Conservation (phyloP, 345 rosid genomes). For the Anacardium occidentale region DNA sequence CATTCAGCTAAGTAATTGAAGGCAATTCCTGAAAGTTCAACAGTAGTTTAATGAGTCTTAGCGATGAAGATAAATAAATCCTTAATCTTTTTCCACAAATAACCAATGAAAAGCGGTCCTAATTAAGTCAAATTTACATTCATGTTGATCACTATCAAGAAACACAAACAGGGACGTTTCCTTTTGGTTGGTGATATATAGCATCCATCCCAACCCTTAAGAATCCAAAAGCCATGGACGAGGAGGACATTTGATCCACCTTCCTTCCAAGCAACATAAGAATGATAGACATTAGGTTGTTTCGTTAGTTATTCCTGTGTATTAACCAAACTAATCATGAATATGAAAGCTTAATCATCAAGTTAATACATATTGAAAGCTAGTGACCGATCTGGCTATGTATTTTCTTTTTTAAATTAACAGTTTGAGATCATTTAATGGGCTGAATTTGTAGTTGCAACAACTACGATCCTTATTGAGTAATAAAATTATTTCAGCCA, state of each 20-base stretch:
- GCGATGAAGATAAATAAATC: conserved; percentile 18
- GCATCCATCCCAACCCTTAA: conserved; percentile 13
- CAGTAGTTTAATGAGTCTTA: conserved; percentile 5
- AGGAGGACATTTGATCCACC: conserved; percentile 37
- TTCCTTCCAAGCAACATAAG: conserved; percentile 23
- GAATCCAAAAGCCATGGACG: conserved; percentile 14
- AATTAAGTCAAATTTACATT: conserved; percentile 20
- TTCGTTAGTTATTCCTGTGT: conserved; percentile 6
- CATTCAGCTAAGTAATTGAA: neutral
- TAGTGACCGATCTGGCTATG: neutral
- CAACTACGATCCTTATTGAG: conserved; percentile 30
- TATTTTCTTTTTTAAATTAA: no score
- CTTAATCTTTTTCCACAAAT: neutral
- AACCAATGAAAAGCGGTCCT: neutral
- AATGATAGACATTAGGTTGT: conserved; percentile 10
- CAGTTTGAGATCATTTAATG: neutral
- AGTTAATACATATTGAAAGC: neutral
- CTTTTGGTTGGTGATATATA: conserved; percentile 19
- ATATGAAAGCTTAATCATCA: conserved; percentile 13
- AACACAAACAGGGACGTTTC: conserved; percentile 2
- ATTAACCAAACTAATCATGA: neutral
- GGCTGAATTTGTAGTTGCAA: conserved; percentile 28
- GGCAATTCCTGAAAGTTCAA: neutral
- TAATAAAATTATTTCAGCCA: conserved; percentile 2
- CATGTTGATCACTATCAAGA: conserved; percentile 24